Evolutionary conservation across 2,329 filamentous ascomycete species (phyloP).

Genomic region (Ophiostoma himal-ulmi): DNA sequence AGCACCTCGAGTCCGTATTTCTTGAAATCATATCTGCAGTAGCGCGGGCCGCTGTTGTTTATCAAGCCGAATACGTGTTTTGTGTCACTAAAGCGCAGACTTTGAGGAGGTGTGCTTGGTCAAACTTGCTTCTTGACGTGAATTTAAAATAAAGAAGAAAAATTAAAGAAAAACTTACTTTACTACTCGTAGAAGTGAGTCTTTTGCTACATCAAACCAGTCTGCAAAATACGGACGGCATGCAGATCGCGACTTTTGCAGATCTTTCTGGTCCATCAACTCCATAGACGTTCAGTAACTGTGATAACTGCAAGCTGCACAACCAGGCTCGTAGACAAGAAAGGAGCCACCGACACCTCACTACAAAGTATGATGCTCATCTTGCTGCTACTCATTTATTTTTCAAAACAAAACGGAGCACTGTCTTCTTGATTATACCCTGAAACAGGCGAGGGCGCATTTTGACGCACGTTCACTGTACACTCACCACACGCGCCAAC

Average conservation of each 20-base stretch:
- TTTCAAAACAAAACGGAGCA: too few relatives aligned
- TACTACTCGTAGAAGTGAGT: neutral
- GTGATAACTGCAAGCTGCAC: too few relatives aligned
- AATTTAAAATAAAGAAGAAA: too few relatives aligned
- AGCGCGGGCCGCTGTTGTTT: neutral
- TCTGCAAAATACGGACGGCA: constrained; percentile 11
- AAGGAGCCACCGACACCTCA: too few relatives aligned
- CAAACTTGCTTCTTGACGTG: too few relatives aligned
- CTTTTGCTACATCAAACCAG: neutral
- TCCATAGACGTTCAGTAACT: neutral
- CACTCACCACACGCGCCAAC: neutral
- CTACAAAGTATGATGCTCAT: too few relatives aligned
- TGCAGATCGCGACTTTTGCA: constrained; percentile 16
- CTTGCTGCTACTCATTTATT: too few relatives aligned
- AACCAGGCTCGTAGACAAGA: too few relatives aligned
- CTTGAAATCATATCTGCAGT: neutral
- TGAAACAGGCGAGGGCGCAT: constrained; percentile 9
- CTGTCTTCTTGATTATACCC: neutral
- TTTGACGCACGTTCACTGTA: neutral
- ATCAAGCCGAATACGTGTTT: neutral
- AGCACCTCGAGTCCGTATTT: neutral
- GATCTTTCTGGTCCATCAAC: constrained; percentile 1
- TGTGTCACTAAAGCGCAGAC: neutral
- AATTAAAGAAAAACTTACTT: neutral
- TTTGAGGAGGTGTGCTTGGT: too few relatives aligned